phyloP scores from a whole-genome alignment of 2,329 filamentous ascomycete species.

The Pezicula carpinea region DNA sequence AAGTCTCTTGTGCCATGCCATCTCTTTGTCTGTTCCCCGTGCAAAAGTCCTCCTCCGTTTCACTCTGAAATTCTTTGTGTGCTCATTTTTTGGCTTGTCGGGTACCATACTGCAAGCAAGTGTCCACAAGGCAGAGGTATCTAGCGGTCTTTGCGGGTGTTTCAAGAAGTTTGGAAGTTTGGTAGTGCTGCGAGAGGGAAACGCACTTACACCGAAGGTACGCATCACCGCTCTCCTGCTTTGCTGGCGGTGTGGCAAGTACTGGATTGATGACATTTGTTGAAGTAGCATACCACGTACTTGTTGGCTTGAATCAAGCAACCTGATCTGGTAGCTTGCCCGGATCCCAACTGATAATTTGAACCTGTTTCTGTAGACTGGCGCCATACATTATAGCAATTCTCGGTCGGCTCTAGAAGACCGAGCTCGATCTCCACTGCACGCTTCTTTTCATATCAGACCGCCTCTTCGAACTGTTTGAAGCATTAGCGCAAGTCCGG shows the following conservation, averaged over 20 bases:
- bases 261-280: constrained; percentile 7
- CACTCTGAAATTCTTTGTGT: neutral
- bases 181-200: constrained; percentile 8
- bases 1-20: neutral
- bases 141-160: constrained; percentile 6
- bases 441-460: neutral
- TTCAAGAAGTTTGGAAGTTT: constrained; percentile 7
- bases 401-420: neutral
- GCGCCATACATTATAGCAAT: neutral
- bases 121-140: constrained; percentile 1
- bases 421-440: neutral
- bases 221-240: constrained; percentile 8
- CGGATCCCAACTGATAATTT: neutral
- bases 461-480: constrained; percentile 1
- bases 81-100: neutral
- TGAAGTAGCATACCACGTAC: neutral
- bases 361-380: neutral
- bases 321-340: neutral
- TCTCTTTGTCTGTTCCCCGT: neutral
- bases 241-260: constrained; percentile 16
- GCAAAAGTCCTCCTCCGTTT: neutral
- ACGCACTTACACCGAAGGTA: constrained; percentile 10
- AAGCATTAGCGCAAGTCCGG: neutral
- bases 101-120: neutral
- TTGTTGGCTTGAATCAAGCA: neutral